Base-by-base conservation (phyloP, 169 alveolate species). In the Cystoisospora suis region DNA sequence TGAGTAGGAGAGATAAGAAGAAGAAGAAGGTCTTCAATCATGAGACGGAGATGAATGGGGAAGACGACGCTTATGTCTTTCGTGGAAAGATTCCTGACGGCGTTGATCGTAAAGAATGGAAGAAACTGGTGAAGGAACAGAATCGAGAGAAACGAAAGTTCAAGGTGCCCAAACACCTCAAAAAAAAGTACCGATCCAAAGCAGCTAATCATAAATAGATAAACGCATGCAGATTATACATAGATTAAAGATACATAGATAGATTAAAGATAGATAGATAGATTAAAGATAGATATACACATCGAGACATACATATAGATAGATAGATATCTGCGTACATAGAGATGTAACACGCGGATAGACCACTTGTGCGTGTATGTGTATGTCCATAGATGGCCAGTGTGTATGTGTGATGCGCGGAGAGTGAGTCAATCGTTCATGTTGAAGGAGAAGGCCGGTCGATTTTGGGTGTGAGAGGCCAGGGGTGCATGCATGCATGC, bases 81-180 rank as follows among this genome's bases (percentile, higher is more conserved):
- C 56, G 47, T 0, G 94, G 94, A 12, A 29, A 27, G n/a, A 87
- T 87, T 47, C 94, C 94, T 0, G 94, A 92, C 2, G 93, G 93
- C 0, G 36, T 92, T 47, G 38, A 32, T 34, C 15, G 75, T 0
- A 92, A 92, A 75, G 92, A 88, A 36, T 92, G 94, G 94, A 92
- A 92, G 75, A 77, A 92, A 34, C 36, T 56, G 47, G 93, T 92
- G n/a, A 92, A 92, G 79, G 93, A 91, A 45, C 72, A 85, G 56
- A 91, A 86, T 36, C 65, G 88, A 20, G 94, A 91, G 46, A 75
- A 75, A 49, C 61, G 94, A 40, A 34, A 70, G 34, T 53, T 42
- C 75, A 91, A 91, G 29, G 58, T 91, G 38, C 89, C 94, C 36
- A 91, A 91, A 34, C 40, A n/a, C 32, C 90, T 91, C 23, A 91